Conservation (phyloP, 2,329 filamentous ascomycete species). For the Biscogniauxia mediterranea region DNA sequence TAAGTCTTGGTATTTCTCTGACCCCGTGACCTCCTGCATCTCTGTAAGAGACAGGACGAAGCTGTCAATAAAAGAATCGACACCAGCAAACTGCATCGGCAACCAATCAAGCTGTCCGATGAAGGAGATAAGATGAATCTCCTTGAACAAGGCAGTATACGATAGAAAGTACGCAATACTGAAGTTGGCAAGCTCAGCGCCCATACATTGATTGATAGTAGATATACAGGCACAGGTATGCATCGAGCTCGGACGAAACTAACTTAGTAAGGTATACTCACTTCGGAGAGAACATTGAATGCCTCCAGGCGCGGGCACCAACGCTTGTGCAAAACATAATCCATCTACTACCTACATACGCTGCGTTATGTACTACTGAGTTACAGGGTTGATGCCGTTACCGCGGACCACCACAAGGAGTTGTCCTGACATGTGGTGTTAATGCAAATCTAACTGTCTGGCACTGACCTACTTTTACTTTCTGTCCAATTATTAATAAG, state of each 20-base stretch:
- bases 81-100: slow-evolving; percentile 17
- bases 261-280: neutral
- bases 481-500: neutral
- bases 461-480: neutral
- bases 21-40: slow-evolving; percentile 28
- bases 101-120: slow-evolving; percentile 16
- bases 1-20: slow-evolving; percentile 13
- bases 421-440: neutral
- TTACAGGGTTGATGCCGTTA: neutral
- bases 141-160: neutral
- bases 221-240: no score
- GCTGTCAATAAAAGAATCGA: slow-evolving; percentile 22
- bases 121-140: slow-evolving; percentile 15
- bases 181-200: neutral
- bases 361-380: no score
- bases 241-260: neutral
- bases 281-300: neutral
- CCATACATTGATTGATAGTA: no score
- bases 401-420: neutral
- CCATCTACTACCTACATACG: no score
- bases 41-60: neutral
- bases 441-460: neutral
- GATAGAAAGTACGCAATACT: neutral
- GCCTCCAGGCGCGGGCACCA: neutral
- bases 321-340: neutral